phyloP scores from a whole-genome alignment of 768 basidiomycete species.

The Auricularia heimuer region DNA sequence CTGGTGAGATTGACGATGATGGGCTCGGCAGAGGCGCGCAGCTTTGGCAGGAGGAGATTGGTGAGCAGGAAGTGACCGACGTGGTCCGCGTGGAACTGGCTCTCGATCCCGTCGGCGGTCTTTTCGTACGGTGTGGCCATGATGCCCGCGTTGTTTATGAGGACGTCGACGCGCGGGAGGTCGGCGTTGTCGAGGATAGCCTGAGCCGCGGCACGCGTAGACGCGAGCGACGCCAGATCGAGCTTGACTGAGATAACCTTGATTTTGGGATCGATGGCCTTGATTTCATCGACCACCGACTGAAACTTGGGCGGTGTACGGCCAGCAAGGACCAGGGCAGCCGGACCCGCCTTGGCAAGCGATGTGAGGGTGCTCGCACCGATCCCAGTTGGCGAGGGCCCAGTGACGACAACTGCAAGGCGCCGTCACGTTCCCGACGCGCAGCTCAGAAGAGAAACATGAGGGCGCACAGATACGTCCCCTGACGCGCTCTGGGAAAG shows the following conservation, averaged over 20 bases:
- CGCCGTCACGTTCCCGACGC: neutral
- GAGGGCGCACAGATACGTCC: neutral
- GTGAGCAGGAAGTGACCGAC: constrained; percentile 32
- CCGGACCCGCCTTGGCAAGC: neutral
- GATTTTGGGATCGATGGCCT: neutral
- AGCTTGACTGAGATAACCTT: neutral
- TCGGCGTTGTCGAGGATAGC: constrained; percentile 2
- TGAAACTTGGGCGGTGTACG: neutral
- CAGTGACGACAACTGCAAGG: neutral
- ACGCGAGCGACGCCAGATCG: neutral
- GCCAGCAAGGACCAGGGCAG: neutral
- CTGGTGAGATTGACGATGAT: constrained; percentile 32
- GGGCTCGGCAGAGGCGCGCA: constrained; percentile 23
- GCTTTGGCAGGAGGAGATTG: constrained; percentile 31
- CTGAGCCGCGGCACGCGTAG: neutral
- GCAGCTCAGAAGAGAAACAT: neutral
- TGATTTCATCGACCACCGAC: neutral
- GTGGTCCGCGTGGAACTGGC: constrained; percentile 24
- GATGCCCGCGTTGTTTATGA: constrained; percentile 6
- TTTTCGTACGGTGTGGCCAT: neutral
- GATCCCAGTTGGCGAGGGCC: neutral
- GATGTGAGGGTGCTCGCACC: neutral
- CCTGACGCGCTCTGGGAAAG: neutral
- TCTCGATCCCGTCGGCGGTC: neutral
- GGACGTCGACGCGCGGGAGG: constrained; percentile 5